Percentiles rank a stretch among this genome's conserved stretches.
Evolutionary conservation across 2,329 filamentous ascomycete genomes (phyloP).

Genomic region (Venturia pyrina): DNA sequence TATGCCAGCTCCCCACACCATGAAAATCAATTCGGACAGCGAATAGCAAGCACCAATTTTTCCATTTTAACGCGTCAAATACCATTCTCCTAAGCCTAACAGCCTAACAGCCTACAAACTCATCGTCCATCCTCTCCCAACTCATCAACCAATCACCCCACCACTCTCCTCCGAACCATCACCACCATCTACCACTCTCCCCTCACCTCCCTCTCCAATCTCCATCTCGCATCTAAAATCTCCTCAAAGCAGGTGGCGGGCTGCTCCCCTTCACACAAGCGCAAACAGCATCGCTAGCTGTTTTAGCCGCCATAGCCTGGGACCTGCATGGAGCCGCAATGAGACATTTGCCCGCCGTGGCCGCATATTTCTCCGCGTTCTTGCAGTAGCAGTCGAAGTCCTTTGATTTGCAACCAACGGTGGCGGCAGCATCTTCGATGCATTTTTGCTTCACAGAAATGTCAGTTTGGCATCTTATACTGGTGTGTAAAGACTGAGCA

Average conservation of each 20-base stretch:
- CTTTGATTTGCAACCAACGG: neutral
- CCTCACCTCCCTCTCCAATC: neutral
- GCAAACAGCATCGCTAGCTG: neutral
- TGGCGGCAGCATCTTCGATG: neutral
- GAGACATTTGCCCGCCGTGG: neutral
- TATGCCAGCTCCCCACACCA: neutral
- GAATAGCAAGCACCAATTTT: too few relatives aligned
- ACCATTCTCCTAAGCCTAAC: too few relatives aligned
- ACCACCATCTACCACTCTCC: neutral
- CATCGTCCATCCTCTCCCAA: too few relatives aligned
- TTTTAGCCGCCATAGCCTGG: neutral
- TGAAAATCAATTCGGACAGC: too few relatives aligned
- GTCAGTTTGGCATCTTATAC: neutral
- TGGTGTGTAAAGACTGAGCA: neutral
- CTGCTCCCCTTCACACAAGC: neutral
- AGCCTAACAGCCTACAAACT: too few relatives aligned
- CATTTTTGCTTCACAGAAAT: neutral
- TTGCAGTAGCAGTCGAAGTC: neutral
- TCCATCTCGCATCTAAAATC: too few relatives aligned
- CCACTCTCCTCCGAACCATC: neutral
- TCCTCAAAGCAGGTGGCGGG: neutral
- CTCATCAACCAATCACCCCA: neutral
- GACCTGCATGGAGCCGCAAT: neutral
- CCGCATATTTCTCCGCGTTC: neutral
- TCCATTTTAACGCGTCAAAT: too few relatives aligned